Conservation (phyloP, 2,329 filamentous ascomycete species). For the Ceratocystis variospora region DNA sequence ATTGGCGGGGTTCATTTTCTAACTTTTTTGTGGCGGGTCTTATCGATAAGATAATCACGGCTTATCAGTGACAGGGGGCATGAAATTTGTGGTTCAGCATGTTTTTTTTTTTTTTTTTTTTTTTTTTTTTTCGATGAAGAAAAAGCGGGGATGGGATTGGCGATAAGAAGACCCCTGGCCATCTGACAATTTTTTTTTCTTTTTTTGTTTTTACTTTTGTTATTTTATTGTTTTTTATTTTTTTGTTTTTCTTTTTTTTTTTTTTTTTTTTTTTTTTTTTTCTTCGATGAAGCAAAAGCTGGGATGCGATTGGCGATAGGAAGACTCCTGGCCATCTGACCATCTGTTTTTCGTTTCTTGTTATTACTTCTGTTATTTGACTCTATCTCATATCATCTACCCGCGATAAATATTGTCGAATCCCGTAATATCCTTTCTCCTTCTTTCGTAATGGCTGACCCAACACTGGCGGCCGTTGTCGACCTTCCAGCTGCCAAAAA, state of each 20-base stretch:
- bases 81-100: conserved; percentile 3
- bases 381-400: no score
- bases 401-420: no score
- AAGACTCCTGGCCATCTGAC: no score
- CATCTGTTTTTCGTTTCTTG: no score
- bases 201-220: no score
- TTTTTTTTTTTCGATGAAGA: not conserved
- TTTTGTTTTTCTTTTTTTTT: not conserved
- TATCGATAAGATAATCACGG: conserved; percentile 17
- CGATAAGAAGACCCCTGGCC: no score
- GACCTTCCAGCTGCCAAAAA: conserved; percentile 12
- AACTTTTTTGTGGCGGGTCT: conserved; percentile 24
- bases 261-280: not conserved
- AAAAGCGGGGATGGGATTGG: no score
- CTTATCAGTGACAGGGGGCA: not conserved
- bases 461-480: conserved; percentile 11
- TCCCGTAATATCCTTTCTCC: no score
- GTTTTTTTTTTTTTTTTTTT: not conserved
- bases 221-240: no score
- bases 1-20: conserved; percentile 15
- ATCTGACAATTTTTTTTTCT: no score
- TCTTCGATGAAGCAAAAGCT: not conserved
- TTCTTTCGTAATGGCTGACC: not conserved
- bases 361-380: no score
- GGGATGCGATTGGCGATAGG: no score